Conservation (phyloP, 2,329 filamentous ascomycete genomes). For the Ophiosphaerella herpotricha region DNA sequence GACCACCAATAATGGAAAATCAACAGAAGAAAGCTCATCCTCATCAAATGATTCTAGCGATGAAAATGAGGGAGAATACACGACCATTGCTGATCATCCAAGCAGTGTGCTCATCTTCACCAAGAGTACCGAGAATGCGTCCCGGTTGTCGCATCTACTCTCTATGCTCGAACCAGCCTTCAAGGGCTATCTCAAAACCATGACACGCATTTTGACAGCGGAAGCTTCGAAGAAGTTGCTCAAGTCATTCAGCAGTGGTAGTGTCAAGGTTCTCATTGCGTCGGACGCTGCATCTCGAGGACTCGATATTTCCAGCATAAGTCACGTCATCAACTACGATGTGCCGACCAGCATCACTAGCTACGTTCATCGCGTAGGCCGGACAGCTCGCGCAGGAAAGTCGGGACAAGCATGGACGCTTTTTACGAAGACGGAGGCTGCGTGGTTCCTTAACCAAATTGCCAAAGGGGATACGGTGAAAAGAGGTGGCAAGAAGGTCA, state of each 20-base stretch:
- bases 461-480: constrained; percentile 60
- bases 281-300: constrained; percentile 93
- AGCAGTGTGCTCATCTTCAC: constrained; percentile 76
- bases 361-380: constrained; percentile 90
- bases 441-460: constrained; percentile 91
- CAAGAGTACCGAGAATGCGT: constrained; percentile 83
- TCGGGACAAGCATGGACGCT: constrained; percentile 83
- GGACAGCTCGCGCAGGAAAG: constrained; percentile 82
- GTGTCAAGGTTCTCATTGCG: constrained; percentile 77
- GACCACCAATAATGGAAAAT: background rate
- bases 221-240: constrained; percentile 70
- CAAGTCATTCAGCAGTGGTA: constrained; percentile 65
- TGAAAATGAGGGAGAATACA: constrained; percentile 4
- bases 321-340: constrained; percentile 93
- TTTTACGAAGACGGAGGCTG: constrained; percentile 77
- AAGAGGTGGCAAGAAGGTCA: constrained; percentile 51
- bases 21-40: constrained; percentile 6
- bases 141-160: constrained; percentile 83
- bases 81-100: constrained; percentile 23
- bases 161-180: constrained; percentile 66
- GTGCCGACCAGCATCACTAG: constrained; percentile 78
- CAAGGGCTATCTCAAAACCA: constrained; percentile 64
- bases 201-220: constrained; percentile 79
- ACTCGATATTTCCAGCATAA: constrained; percentile 77
- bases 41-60: constrained; percentile 18